These are phyloP conservation scores for Thermochaetoides thermophila DNA, from an alignment of 495 filamentous ascomycete genomes.

Conservation along the genomic window DNA sequence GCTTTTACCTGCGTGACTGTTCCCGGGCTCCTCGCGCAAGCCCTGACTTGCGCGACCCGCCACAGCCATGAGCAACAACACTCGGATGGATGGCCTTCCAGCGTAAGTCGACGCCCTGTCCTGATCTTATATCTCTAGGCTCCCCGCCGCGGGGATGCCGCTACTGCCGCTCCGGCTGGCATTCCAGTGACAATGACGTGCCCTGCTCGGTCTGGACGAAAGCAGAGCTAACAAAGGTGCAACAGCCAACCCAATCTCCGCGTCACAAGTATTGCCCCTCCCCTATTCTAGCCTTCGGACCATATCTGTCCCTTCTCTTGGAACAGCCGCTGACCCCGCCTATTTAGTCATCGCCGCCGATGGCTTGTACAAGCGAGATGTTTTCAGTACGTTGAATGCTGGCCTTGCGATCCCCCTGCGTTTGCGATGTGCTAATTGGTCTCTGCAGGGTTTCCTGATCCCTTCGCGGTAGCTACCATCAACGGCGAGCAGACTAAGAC, in stretches of 20 bases:
- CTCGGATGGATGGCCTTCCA: constrained; percentile 18
- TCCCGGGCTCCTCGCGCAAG: too few species aligned
- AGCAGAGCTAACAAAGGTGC: constrained; percentile 9
- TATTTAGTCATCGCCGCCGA: constrained; percentile 93
- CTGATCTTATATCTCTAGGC: too few species aligned
- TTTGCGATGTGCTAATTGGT: constrained; percentile 10
- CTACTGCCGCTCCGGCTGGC: neutral
- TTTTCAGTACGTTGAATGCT: constrained; percentile 59
- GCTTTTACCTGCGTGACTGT: too few species aligned
- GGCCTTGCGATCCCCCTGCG: constrained; percentile 1
- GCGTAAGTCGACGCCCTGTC: too few species aligned
- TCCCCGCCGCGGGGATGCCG: too few species aligned
- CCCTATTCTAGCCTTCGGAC: constrained; percentile 1
- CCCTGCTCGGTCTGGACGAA: neutral
- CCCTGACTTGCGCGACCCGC: too few species aligned
- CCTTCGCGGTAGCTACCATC: constrained; percentile 92
- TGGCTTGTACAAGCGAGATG: constrained; percentile 96
- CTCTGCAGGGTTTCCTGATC: constrained; percentile 83
- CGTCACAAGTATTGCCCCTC: constrained; percentile 43
- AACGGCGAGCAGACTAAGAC: constrained; percentile 94
- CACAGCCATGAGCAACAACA: constrained; percentile 20
- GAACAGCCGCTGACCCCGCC: constrained; percentile 12
- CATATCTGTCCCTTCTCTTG: neutral
- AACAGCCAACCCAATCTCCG: constrained; percentile 45
- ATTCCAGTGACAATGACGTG: constrained; percentile 1